phyloP scores from a whole-genome alignment of 1,284 basidiomycete species.

The Caloboletus inedulis region DNA sequence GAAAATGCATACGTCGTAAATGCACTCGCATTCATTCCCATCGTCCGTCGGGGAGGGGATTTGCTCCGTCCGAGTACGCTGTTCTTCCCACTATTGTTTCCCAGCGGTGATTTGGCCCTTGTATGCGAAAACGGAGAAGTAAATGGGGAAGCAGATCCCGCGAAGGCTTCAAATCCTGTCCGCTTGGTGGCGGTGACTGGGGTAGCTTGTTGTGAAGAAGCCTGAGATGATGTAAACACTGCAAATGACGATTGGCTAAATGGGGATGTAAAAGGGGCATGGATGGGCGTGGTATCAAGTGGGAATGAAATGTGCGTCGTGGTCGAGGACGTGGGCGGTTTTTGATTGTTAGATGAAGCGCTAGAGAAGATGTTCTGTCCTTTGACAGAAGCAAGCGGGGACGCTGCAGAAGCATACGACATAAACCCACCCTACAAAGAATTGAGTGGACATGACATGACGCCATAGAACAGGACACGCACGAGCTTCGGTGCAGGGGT shows the following conservation, averaged over 20 bases:
- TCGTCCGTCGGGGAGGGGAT: conserved; percentile 46
- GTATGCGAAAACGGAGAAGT: conserved; percentile 31
- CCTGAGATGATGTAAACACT: conserved; percentile 28
- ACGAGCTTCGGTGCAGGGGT: conserved; percentile 47
- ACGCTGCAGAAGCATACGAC: conserved; percentile 67
- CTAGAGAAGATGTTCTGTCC: conserved; percentile 59
- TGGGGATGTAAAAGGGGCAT: conserved; percentile 22
- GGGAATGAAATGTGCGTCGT: conserved; percentile 19
- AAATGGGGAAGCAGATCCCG: conserved; percentile 60
- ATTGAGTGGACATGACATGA: conserved; percentile 10
- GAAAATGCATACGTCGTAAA: conserved; percentile 62
- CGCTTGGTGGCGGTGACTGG: conserved; percentile 44
- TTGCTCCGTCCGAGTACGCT: conserved; percentile 39
- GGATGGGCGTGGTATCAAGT: conserved; percentile 20
- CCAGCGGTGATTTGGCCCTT: conserved; percentile 50
- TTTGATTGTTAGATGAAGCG: conserved; percentile 37
- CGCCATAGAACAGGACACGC: conserved; percentile 24
- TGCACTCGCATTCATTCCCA: conserved; percentile 42
- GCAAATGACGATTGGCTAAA: conserved; percentile 29
- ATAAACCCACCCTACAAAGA: conserved; percentile 58
- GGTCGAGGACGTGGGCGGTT: conserved; percentile 11
- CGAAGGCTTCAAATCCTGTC: conserved; percentile 63
- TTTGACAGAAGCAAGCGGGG: conserved; percentile 66
- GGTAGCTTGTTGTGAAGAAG: conserved; percentile 21
- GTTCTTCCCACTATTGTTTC: conserved; percentile 27